These are phyloP conservation scores for Chytriomyces hyalinus DNA, from an alignment of 192 early-diverging fungal genomes.

Conservation along the genomic window DNA sequence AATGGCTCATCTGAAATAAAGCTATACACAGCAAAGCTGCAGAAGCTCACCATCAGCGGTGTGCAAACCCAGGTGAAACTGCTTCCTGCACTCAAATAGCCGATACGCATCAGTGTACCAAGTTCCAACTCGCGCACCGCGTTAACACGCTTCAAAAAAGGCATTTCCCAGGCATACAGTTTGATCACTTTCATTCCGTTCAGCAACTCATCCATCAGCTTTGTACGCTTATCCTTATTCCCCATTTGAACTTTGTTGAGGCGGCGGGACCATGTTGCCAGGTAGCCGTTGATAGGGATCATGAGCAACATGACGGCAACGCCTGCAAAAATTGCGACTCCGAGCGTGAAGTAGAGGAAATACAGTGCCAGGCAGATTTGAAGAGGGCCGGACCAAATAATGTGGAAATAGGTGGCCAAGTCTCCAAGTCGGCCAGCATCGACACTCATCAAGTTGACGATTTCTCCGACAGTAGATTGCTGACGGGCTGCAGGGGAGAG, in stretches of 20 bases:
- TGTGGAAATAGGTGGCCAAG: slow-evolving; percentile 73
- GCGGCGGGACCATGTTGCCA: slow-evolving; percentile 68
- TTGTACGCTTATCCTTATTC: slow-evolving; percentile 78
- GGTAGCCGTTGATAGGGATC: slow-evolving; percentile 75
- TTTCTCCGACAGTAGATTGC: slow-evolving; percentile 78
- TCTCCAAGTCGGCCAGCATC: slow-evolving; percentile 63
- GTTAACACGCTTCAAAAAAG: slow-evolving; percentile 74
- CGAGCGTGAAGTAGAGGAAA: slow-evolving; percentile 81
- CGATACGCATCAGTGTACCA: slow-evolving; percentile 74
- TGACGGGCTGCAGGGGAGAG: slow-evolving; percentile 83
- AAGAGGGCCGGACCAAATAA: slow-evolving; percentile 76
- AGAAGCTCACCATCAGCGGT: slow-evolving; percentile 87
- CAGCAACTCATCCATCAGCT: slow-evolving; percentile 83
- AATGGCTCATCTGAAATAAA: slow-evolving; percentile 65
- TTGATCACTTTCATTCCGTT: slow-evolving; percentile 95
- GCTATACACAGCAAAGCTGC: slow-evolving; percentile 80
- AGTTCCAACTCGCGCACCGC: slow-evolving; percentile 80
- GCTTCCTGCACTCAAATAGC: slow-evolving; percentile 69
- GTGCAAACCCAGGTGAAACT: slow-evolving; percentile 81
- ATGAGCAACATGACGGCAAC: slow-evolving; percentile 80
- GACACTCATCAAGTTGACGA: slow-evolving; percentile 64
- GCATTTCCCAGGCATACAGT: slow-evolving; percentile 90
- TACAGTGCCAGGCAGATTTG: slow-evolving; percentile 78
- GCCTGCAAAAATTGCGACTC: slow-evolving; percentile 83
- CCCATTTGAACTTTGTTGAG: slow-evolving; percentile 83